Percentiles rank a stretch among this genome's conserved stretches.
Conservation (phyloP, 2,329 filamentous ascomycete genomes). For the Talaromyces sp. region DNA sequence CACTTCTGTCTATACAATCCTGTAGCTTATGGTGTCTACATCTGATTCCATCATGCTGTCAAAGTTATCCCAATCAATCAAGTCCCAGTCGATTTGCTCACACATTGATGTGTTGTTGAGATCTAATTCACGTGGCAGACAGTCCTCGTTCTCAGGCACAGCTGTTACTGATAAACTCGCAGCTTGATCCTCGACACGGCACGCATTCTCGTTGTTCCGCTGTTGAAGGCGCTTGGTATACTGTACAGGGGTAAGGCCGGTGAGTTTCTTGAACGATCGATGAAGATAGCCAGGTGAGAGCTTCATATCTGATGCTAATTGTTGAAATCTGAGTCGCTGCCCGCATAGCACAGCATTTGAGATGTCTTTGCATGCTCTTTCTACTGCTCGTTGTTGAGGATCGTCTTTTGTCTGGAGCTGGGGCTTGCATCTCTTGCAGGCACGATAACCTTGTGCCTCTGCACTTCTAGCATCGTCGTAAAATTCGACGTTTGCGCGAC, state of each 20-base stretch:
- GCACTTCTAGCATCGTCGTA: constrained; percentile 48
- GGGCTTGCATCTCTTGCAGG: constrained; percentile 56
- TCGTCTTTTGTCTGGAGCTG: constrained; percentile 25
- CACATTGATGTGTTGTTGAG: neutral
- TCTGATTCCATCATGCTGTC: neutral
- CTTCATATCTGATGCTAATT: constrained; percentile 46
- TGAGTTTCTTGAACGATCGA: constrained; percentile 52
- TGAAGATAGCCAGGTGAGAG: constrained; percentile 54
- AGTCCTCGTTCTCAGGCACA: neutral
- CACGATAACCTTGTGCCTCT: constrained; percentile 49
- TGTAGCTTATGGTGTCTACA: neutral
- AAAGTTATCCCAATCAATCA: neutral
- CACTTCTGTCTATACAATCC: neutral
- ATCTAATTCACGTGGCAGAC: neutral
- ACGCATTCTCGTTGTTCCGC: neutral
- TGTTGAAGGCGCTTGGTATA: constrained; percentile 24
- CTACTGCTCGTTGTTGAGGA: constrained; percentile 20
- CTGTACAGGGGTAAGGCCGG: constrained; percentile 49
- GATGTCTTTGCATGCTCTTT: constrained; percentile 25
- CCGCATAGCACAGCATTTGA: constrained; percentile 24
- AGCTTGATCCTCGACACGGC: neutral
- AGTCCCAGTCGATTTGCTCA: neutral
- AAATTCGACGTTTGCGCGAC: constrained; percentile 54
- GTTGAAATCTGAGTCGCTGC: constrained; percentile 40
- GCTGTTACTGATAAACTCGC: neutral